A percentile compares a stretch with the other conserved stretches of the same genome.
Conservation (phyloP, 1,284 basidiomycete genomes). For the Polyporus tsugae region DNA sequence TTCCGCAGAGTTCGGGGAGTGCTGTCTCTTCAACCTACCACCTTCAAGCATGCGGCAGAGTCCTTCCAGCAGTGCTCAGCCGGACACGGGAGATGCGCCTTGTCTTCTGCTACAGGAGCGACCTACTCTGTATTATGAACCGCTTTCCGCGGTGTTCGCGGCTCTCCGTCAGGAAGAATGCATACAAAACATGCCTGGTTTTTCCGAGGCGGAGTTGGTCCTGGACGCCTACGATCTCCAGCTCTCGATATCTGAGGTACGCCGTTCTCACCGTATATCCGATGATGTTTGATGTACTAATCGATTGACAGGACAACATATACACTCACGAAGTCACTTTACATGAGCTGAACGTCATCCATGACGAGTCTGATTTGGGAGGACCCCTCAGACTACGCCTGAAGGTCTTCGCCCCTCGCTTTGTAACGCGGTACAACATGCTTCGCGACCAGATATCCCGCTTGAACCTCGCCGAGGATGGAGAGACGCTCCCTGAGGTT, state of each 20-base stretch:
- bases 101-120: slow-evolving; percentile 61
- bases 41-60: slow-evolving; percentile 37
- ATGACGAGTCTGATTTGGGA: slow-evolving; percentile 67
- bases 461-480: slow-evolving; percentile 46
- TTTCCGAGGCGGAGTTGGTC: slow-evolving; percentile 67
- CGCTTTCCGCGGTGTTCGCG: slow-evolving; percentile 70
- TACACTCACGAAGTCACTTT: slow-evolving; percentile 74
- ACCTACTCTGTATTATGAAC: slow-evolving; percentile 78
- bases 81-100: slow-evolving; percentile 13
- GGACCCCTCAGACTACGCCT: slow-evolving; percentile 73
- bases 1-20: slow-evolving; percentile 50
- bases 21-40: slow-evolving; percentile 68
- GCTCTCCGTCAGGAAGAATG: slow-evolving; percentile 69
- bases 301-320: slow-evolving; percentile 68
- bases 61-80: slow-evolving; percentile 34
- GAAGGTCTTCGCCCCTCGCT: slow-evolving; percentile 60
- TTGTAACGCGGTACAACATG: slow-evolving; percentile 70
- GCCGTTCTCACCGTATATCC: slow-evolving; percentile 20
- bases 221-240: slow-evolving; percentile 74
- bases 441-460: slow-evolving; percentile 67
- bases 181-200: slow-evolving; percentile 53
- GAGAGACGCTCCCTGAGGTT: slow-evolving; percentile 27
- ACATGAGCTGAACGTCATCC: slow-evolving; percentile 76
- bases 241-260: slow-evolving; percentile 70
- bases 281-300: not conserved